Evolutionary conservation across 1,284 basidiomycete genomes (phyloP), one percentile per base, ranked within the genome.

Genomic region (Fomitopsis schrenkii): DNA sequence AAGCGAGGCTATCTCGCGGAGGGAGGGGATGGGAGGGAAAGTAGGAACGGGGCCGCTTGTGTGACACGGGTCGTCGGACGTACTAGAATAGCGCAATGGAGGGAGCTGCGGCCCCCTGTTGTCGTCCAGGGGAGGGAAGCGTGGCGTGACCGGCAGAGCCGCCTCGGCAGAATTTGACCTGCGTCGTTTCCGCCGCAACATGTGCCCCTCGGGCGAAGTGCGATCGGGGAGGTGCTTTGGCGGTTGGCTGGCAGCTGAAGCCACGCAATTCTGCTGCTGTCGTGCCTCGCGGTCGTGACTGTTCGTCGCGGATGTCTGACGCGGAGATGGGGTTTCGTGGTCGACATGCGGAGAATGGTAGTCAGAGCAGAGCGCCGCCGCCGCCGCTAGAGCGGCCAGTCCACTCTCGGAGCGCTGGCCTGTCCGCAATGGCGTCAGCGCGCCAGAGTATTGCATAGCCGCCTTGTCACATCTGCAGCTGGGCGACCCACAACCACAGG

Each of bases 11-110:
- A 86, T 78, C 48, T 77, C 75, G 66, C 80, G 83, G 65, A 87
- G 78, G 0, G 86, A 79, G n/a, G 86, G 84, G 70, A 90, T 86
- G 10, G 73, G 41, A 5, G 78, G 76, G 65, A 86, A 88, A 10
- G 75, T 69, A 9, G 83, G 83, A 9, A 81, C 66, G 22, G 68
- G 55, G 36, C 65, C 56, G 9, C 15, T 45, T 22, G 10, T 50
- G 30, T 9, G 12, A 41, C 46, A 15, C 52, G 8, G 38, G 28
- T n/a, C 57, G 41, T n/a, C 52, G 7, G 14, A 26, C 53, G 26
- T 36, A 22, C 35, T 63, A 69, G 62, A 60, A 71, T 63, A 75
- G 48, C 48, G 64, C 45, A 84, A 76, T 10, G 83, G 81, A 30
- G 83, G 77, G 12, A 84, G 75, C 56, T 77, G 76, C 14, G 76